A percentile compares a stretch with the other conserved stretches of the same genome.
phyloP scores from a whole-genome alignment of 2,329 filamentous ascomycete genomes.

The Colletotrichum nymphaeae region DNA sequence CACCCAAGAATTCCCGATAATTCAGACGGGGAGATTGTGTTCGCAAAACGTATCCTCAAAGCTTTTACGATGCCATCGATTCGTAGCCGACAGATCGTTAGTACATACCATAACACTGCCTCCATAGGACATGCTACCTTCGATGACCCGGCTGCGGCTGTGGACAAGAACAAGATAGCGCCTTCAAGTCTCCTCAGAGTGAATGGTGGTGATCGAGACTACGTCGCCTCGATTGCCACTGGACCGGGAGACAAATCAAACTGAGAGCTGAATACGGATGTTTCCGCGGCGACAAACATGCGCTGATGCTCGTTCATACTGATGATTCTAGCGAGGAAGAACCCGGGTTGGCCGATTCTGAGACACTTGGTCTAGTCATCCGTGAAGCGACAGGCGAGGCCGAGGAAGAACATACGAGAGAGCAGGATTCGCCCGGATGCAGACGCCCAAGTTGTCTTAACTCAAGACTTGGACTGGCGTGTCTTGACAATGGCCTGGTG shows the following conservation, averaged over 20 bases:
- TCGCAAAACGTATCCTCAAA: not conserved
- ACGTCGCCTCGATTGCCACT: not conserved
- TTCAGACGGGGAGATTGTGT: not conserved
- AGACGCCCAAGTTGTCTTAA: not conserved
- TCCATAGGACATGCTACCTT: not conserved
- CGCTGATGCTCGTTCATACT: not conserved
- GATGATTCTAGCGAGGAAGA: not conserved
- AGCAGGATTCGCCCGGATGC: not conserved
- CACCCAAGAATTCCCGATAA: not conserved
- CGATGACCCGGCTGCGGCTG: not conserved
- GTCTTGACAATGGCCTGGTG: not conserved
- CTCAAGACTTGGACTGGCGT: not conserved
- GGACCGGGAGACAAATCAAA: not conserved
- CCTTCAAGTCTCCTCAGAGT: not conserved
- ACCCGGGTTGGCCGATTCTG: not conserved
- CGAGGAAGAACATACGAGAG: not conserved
- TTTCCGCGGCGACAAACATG: not conserved
- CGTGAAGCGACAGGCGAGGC: not conserved
- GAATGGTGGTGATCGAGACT: not conserved
- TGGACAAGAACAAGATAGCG: not conserved
- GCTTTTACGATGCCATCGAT: not conserved
- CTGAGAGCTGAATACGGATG: not conserved
- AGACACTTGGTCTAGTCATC: not conserved
- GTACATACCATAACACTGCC: not conserved
- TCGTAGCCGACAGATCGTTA: constrained; percentile 4